Evolutionary conservation across 2,329 filamentous ascomycete species (phyloP).

Genomic region (Paecilomyces formosus): DNA sequence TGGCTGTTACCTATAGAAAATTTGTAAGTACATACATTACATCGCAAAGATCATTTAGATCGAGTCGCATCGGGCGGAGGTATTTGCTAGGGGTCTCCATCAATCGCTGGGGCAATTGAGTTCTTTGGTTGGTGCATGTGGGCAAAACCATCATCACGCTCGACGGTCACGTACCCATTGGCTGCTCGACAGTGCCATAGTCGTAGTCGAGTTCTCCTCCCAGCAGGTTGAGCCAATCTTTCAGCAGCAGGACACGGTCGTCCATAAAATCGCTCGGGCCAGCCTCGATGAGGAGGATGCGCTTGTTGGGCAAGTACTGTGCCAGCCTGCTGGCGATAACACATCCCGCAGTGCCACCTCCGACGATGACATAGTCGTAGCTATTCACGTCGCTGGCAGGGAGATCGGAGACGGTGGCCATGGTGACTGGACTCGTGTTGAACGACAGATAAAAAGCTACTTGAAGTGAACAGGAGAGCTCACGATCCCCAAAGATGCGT

Average conservation of each 20-base stretch:
- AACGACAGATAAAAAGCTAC: neutral
- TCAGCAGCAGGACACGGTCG: slow-evolving; percentile 76
- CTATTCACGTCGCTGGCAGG: slow-evolving; percentile 55
- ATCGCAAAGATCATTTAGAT: neutral
- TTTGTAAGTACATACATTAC: neutral
- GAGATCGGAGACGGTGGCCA: slow-evolving; percentile 60
- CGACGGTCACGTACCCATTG: slow-evolving; percentile 49
- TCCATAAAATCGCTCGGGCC: slow-evolving; percentile 86
- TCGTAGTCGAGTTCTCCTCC: slow-evolving; percentile 88
- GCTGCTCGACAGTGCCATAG: slow-evolving; percentile 82
- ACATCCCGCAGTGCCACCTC: slow-evolving; percentile 79
- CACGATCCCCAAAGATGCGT: neutral
- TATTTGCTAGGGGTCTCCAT: neutral
- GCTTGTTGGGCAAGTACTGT: slow-evolving; percentile 75
- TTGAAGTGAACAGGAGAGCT: neutral
- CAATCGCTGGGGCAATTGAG: neutral
- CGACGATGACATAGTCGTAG: slow-evolving; percentile 81
- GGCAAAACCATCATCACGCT: neutral
- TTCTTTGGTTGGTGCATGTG: neutral
- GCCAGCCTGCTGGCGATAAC: slow-evolving; percentile 73
- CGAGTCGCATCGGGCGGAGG: neutral
- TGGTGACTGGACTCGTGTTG: slow-evolving; percentile 26
- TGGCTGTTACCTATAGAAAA: slow-evolving; percentile 65
- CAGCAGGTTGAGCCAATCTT: slow-evolving; percentile 77
- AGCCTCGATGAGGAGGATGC: slow-evolving; percentile 75